Base-by-base conservation (phyloP, 2,329 filamentous ascomycete species). In the Leptoxyphium fumago region DNA sequence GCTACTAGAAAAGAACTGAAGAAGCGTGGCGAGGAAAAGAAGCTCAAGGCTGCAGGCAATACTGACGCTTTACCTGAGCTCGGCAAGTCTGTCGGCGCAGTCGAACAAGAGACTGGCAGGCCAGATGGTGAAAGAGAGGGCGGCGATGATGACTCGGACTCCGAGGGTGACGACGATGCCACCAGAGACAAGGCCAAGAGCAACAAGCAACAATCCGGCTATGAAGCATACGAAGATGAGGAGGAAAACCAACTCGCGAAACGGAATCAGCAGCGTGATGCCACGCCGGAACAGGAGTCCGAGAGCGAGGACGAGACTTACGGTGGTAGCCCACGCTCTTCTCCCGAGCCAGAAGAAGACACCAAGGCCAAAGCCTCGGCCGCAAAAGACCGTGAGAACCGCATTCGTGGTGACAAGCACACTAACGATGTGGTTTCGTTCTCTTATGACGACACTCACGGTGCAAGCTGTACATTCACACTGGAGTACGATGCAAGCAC, bases 151-250 rank as follows among this genome's bases (percentile, higher is more conserved):
- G 84, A 93, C 58, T 85, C 75, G 46, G 74, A 75, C 44, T 74
- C 71, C 48, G 69, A 75, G 43, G 69, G 69, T 15, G 68, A 71
- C 11, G 66, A 63, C 44, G 69, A 71, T 50, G 67, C 76, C 41
- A 88, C 78, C 3, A 77, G 74, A 49, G 77, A 77, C 53, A 93
- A 86, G 65, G 74, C 79, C 56, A 77, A 75, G 54, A 77, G 78
- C 39, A 91, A 94, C 60, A 80, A 84, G 36, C 71, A 74, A 43
- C 84, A 94, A 63, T 84, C 82, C 28, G 80, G 89, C 2, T 91
- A 86, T 11, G 96, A 95, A 53, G 89, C 86, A 34, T 84, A 81
- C 29, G 93, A 94, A 40, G 91, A 96, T 58, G 88, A 94, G 5
- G 89, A 89, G 3, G 91, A 96, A 57, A 76, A 85, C 52, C 79